These are phyloP conservation scores for Xylaria scruposa DNA, from an alignment of 495 filamentous ascomycete genomes.

Conservation along the genomic window DNA sequence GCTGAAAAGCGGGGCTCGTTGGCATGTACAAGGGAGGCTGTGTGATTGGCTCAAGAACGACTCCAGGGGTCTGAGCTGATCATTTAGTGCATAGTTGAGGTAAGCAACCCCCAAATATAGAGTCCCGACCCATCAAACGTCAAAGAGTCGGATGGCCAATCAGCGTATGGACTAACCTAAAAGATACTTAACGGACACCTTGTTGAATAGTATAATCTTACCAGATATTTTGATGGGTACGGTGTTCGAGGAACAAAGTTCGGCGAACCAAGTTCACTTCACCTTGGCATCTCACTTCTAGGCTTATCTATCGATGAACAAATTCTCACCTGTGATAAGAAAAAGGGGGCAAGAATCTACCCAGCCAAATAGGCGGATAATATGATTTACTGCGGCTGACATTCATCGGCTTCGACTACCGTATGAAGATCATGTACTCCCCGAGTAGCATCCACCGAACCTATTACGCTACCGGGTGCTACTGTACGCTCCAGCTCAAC, in stretches of 20 bases:
- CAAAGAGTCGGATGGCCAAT: not conserved
- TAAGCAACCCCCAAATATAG: conserved; percentile 21
- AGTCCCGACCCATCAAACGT: not conserved
- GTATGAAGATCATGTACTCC: not conserved
- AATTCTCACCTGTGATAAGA: not conserved
- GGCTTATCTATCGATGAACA: not conserved
- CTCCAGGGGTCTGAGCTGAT: conserved; percentile 13
- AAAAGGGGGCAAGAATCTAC: not conserved
- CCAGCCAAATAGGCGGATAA: not conserved
- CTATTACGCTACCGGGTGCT: not conserved
- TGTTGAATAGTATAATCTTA: conserved; percentile 8
- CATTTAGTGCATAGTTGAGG: not conserved
- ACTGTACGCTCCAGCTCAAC: not conserved
- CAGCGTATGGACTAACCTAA: conserved; percentile 9
- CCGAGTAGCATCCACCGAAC: not conserved
- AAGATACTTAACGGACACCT: not conserved
- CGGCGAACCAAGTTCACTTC: not conserved
- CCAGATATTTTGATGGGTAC: not conserved
- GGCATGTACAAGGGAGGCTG: not conserved
- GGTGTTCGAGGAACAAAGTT: not conserved
- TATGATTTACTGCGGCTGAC: not conserved
- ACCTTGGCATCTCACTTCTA: conserved; percentile 2
- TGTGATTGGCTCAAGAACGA: conserved; percentile 24
- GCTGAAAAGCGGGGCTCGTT: conserved; percentile 18
- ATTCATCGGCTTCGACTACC: conserved; percentile 1